Base-by-base conservation (phyloP, 2,329 filamentous ascomycete genomes). In the Sporothrix brasiliensis region DNA sequence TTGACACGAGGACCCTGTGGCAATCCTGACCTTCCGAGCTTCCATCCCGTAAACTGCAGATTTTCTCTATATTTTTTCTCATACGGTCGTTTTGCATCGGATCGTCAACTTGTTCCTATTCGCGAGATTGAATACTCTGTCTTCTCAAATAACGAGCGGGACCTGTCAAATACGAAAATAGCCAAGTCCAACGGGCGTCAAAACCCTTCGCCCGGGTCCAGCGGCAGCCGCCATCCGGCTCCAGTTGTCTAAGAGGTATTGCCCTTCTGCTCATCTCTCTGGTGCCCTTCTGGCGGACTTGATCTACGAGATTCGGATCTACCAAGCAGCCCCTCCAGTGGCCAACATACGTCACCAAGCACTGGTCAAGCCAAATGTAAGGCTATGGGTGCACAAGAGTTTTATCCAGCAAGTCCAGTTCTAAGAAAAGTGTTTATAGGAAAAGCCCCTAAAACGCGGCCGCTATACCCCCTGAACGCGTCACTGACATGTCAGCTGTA, bases 231-330 rank as follows among this genome's bases (percentile, higher is more conserved):
- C 34, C 56, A 34, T 44, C 9, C 56, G 16, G 24, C 47, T 34
- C 47, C 47, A 21, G 24, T 53, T 39, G 27, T 39, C 19, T 67
- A 10, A 50, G 63, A 67, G 11, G 3, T 30, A 10, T 24, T 24
- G 24, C 56, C 19, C 34, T 41, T 44, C 34, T 44, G 34, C 10
- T 30, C 56, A 44, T 60, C 34, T 24, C n/a, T 44, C n/a, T 34
- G 34, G 3, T 44, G 27, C 30, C 24, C 9, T 44, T 60, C 19
- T 60, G 39, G 56, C 56, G 21, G 34, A 13, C 34, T 21, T 61
- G 56, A 61, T 61, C 56, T 24, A n/a, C 44, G 39, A 61, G 56
- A 61, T 61, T 61, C 39, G 44, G 39, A 61, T 61, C 56, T 44
- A 61, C 41, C 56, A 39, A 39, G 27, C n/a, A 44, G 34, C 19